Evolutionary conservation across 2,329 filamentous ascomycete genomes (phyloP).

Genomic region (Alternaria arbusti): DNA sequence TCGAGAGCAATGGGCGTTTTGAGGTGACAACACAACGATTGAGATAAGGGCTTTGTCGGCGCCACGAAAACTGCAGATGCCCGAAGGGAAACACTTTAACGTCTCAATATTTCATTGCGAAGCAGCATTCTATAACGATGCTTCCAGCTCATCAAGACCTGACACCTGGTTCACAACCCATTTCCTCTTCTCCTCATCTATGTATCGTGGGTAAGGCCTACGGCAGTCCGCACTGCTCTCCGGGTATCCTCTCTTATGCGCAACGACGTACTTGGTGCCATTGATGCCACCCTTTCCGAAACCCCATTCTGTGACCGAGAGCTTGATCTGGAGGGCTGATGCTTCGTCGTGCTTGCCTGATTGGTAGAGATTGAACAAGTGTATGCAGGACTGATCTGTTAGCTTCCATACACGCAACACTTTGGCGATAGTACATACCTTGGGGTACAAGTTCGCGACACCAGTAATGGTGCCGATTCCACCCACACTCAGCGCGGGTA

Average conservation of each 20-base stretch:
- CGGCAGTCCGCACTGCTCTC: conserved; percentile 60
- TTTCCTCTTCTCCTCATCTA: conserved; percentile 53
- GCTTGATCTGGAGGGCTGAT: conserved; percentile 57
- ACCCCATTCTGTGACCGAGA: conserved; percentile 62
- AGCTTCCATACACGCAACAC: neutral
- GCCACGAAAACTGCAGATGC: neutral
- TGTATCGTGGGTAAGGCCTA: conserved; percentile 61
- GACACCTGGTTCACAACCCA: conserved; percentile 52
- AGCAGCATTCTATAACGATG: conserved; percentile 20
- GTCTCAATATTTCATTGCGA: neutral
- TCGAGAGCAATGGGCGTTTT: conserved; percentile 29
- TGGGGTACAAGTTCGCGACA: conserved; percentile 68
- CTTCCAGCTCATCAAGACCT: conserved; percentile 40
- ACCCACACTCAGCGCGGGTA: conserved; percentile 65
- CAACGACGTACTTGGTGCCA: conserved; percentile 66
- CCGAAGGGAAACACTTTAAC: neutral
- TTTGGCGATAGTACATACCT: conserved; percentile 29
- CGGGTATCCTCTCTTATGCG: conserved; percentile 61
- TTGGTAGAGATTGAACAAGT: conserved; percentile 56
- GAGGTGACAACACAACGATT: neutral
- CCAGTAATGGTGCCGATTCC: conserved; percentile 67
- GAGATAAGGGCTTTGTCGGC: neutral
- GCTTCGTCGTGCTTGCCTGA: conserved; percentile 58
- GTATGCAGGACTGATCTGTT: conserved; percentile 49
- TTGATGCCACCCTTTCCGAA: conserved; percentile 66